Evolutionary conservation across 2,329 filamentous ascomycete species (phyloP).

Genomic region (Penicillium sp.): DNA sequence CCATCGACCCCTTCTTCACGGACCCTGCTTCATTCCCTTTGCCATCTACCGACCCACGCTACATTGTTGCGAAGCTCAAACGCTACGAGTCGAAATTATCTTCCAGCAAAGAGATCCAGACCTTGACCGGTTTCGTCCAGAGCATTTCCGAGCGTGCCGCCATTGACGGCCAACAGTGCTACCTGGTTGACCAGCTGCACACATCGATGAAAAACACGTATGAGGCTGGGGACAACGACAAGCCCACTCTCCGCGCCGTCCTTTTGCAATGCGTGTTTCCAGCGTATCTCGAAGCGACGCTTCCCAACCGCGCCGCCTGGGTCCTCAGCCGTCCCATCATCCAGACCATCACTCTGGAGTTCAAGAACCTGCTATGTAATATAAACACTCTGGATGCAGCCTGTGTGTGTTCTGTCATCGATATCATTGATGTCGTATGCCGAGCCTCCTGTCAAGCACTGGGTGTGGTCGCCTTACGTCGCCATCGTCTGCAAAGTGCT

Average conservation of each 20-base stretch:
- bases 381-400: constrained; percentile 36
- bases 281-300: constrained; percentile 46
- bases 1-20: constrained; percentile 52
- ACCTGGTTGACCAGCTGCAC: constrained; percentile 48
- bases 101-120: constrained; percentile 43
- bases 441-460: constrained; percentile 33
- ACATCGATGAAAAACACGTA: constrained; percentile 41
- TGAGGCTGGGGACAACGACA: constrained; percentile 35
- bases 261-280: constrained; percentile 50
- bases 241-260: constrained; percentile 44
- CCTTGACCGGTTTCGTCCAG: constrained; percentile 52
- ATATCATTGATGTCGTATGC: constrained; percentile 34
- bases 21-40: constrained; percentile 53
- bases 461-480: constrained; percentile 29
- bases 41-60: constrained; percentile 52
- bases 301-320: constrained; percentile 43
- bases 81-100: constrained; percentile 50
- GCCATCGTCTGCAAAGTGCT: constrained; percentile 31
- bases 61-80: constrained; percentile 54
- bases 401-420: constrained; percentile 32
- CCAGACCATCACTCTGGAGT: constrained; percentile 37
- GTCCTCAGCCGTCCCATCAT: constrained; percentile 47
- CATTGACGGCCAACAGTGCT: constrained; percentile 49
- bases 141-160: constrained; percentile 52
- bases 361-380: constrained; percentile 40